Evolutionary conservation across 345 rosid species (phyloP), one percentile per base, ranked within the genome.

Genomic region (Eucalyptus tenuipes): DNA sequence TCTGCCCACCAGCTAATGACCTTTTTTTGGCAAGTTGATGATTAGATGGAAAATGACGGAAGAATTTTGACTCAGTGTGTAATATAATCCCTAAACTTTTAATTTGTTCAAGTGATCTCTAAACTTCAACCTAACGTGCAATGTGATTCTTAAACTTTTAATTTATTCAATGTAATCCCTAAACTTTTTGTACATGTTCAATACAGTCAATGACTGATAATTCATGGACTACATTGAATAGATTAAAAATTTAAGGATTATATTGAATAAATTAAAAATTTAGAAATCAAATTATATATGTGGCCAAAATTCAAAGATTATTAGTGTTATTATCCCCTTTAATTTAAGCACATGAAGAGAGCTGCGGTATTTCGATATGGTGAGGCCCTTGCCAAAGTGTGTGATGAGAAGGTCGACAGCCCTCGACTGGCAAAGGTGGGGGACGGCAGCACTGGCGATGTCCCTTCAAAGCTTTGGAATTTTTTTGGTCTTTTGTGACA

Each of bases 171-270:
- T 52, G 0, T 18, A 18, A 0, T 52, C 2, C 0, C 0, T 18
- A 2, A 52, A 18, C 3, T 52, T 52, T 52, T 18, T 1, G 55
- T 52, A 52, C 0, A 52, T 52, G 0, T 0, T 52, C 4, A 52
- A 18, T 18, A 52, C 0, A 7, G 10, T 18, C 1, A 2, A 18
- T 52, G 1, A 0, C 2, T 7, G 0, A 50, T 0, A 7, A 0
- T 50, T 50, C 0, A 50, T 3, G 8, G 8, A 52, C 10, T 18
- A 52, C 4, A 52, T 18, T 18, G 1, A 52, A 52, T 52, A 18
- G 0, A 52, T 52, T 52, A 18, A 18, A 18, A 7, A 0, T 1
- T 52, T 0, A 52, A 52, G 7, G 7, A 52, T 8, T 1, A 18
- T 0, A 52, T 52, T 0, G 1, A 52, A 52, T 0, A 18, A 18